phyloP scores from a whole-genome alignment of 257 asterid genomes.

The Apocynum venetum region DNA sequence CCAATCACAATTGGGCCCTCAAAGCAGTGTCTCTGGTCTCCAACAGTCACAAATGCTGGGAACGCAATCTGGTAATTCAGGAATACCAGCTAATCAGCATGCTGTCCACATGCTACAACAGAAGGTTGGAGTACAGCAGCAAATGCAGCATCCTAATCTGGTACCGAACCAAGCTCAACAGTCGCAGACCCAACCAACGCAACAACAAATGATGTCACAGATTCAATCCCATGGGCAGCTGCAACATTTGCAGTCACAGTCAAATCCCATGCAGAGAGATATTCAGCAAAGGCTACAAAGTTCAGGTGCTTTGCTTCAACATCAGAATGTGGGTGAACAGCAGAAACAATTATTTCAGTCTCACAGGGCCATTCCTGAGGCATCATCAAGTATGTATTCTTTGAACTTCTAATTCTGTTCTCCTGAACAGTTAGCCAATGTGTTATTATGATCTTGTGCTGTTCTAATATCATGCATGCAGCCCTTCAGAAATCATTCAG shows the following conservation, averaged over 20 bases:
- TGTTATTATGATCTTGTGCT: neutral
- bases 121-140: slow-evolving; percentile 72
- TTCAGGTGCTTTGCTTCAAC: slow-evolving; percentile 77
- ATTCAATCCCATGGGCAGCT: slow-evolving; percentile 76
- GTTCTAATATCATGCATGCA: neutral
- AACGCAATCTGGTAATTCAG: slow-evolving; percentile 60
- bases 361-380: slow-evolving; percentile 69
- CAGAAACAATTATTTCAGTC: slow-evolving; percentile 78
- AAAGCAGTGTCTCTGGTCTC: slow-evolving; percentile 63
- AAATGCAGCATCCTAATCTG: slow-evolving; percentile 66
- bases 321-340: slow-evolving; percentile 61
- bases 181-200: slow-evolving; percentile 63
- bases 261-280: slow-evolving; percentile 59
- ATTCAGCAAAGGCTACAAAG: slow-evolving; percentile 81
- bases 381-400: slow-evolving; percentile 56
- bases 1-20: slow-evolving; percentile 69
- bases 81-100: slow-evolving; percentile 64
- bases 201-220: slow-evolving; percentile 87
- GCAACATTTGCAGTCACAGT: slow-evolving; percentile 82
- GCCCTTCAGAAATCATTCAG: neutral
- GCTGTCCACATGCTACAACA: slow-evolving; percentile 68
- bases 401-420: neutral
- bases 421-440: slow-evolving; percentile 8
- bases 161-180: slow-evolving; percentile 72
- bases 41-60: slow-evolving; percentile 87